These are phyloP conservation scores for Tricholoma flavovirens DNA, from an alignment of 768 basidiomycete genomes.

Conservation along the genomic window DNA sequence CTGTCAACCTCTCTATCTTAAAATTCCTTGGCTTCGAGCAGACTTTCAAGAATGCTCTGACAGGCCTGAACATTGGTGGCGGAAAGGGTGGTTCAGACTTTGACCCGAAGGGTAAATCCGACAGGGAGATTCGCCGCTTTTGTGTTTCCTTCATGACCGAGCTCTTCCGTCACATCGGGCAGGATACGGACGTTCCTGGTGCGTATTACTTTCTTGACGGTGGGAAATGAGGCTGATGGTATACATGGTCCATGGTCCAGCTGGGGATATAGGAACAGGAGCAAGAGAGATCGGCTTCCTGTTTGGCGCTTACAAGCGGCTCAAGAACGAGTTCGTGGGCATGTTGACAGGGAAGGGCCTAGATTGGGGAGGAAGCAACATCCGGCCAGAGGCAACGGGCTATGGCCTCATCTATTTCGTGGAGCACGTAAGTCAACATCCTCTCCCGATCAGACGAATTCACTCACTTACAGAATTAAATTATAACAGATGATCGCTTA, in stretches of 20 bases:
- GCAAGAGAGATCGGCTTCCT: conserved; percentile 72
- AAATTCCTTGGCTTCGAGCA: conserved; percentile 84
- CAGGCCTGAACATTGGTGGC: conserved; percentile 72
- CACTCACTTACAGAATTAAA: neutral
- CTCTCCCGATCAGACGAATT: neutral
- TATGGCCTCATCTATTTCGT: conserved; percentile 77
- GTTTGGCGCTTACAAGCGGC: conserved; percentile 74
- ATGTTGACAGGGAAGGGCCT: conserved; percentile 70
- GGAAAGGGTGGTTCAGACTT: conserved; percentile 80
- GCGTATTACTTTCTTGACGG: conserved; percentile 7
- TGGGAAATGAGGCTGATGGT: neutral
- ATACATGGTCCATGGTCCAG: conserved; percentile 19
- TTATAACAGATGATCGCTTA: conserved; percentile 46
- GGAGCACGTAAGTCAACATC: conserved; percentile 46
- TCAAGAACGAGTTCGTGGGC: conserved; percentile 63
- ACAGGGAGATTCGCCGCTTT: conserved; percentile 69
- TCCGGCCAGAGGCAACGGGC: conserved; percentile 69
- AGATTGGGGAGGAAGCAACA: conserved; percentile 66
- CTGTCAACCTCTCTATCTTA: conserved; percentile 76
- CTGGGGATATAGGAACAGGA: conserved; percentile 71
- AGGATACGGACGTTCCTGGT: conserved; percentile 70
- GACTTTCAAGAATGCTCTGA: conserved; percentile 76
- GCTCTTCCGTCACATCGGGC: conserved; percentile 66
- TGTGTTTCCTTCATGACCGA: conserved; percentile 69
- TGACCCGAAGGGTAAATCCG: conserved; percentile 77